Evolutionary conservation across 2,329 filamentous ascomycete species (phyloP).

Genomic region (Leptodontidium sp.): DNA sequence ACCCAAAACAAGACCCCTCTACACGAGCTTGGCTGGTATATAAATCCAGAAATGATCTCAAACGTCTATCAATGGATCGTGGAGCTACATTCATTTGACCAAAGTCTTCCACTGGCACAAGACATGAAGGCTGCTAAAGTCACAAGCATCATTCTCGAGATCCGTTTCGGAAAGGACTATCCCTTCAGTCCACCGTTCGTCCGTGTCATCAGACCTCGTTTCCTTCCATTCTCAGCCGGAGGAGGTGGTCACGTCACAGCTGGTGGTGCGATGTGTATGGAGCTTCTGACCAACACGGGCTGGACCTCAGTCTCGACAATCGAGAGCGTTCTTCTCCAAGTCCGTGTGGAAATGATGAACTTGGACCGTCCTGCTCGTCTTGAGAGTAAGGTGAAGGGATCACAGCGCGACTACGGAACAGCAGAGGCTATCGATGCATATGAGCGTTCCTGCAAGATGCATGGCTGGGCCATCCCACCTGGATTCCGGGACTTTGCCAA

Average conservation of each 20-base stretch:
- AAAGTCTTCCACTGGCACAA: constrained; percentile 69
- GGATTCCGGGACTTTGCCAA: constrained; percentile 56
- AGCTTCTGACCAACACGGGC: constrained; percentile 82
- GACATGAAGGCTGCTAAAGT: constrained; percentile 74
- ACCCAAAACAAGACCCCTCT: constrained; percentile 67
- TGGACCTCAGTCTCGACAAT: constrained; percentile 79
- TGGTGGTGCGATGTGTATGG: constrained; percentile 86
- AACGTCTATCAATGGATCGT: constrained; percentile 90
- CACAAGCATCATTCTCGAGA: constrained; percentile 78
- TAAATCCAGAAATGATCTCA: constrained; percentile 64
- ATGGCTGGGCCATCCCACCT: constrained; percentile 77
- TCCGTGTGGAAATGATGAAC: constrained; percentile 77
- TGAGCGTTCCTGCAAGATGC: constrained; percentile 68
- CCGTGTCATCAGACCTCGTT: constrained; percentile 81
- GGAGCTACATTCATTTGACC: constrained; percentile 84
- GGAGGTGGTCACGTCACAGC: constrained; percentile 87
- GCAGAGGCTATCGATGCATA: constrained; percentile 79
- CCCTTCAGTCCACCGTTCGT: constrained; percentile 86
- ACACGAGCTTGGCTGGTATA: constrained; percentile 83
- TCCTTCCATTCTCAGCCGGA: constrained; percentile 73
- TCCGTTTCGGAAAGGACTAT: constrained; percentile 80
- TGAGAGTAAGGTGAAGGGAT: constrained; percentile 41
- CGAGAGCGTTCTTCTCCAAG: constrained; percentile 82
- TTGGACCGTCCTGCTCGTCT: constrained; percentile 77
- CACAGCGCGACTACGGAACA: constrained; percentile 66